Base-by-base conservation (phyloP, 192 early-diverging fungal genomes). In the Gamsiella multidivaricata region DNA sequence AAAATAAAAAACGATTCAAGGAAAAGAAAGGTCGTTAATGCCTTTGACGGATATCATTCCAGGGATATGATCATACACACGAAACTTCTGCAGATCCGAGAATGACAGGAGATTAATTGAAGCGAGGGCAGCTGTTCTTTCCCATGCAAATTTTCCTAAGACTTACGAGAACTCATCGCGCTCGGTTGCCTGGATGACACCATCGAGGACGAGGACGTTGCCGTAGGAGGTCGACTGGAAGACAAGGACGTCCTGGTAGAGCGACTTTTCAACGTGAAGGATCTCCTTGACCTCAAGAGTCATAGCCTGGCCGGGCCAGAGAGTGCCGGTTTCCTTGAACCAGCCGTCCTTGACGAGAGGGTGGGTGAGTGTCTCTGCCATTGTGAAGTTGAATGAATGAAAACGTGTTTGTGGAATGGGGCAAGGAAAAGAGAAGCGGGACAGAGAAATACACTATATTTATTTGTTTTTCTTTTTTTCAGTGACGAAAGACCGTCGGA, bases 251-350 rank as follows among this genome's bases (percentile, higher is more conserved):
- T 99, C 98, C 83, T 99, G 98, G 87, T 85, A 97, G 76, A 90
- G 83, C 29, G 96, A 97, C 85, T 94, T 94, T 83, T 98, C 98
- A 47, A 91, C 87, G 78, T 97, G 95, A 46, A 99, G 89, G 70
- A 99, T 90, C 85, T 98, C 91, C 83, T 93, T 88, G 52, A 99
- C 95, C 85, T 98, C 86, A 57, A 99, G 88, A 70, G 92, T 86
- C 95, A 98, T 95, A 65, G 95, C 96, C 87, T 99, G 98, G 39
- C 98, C 98, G 45, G 98, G 98, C 98, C 98, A 99, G 83, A 99
- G 91, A 49, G 92, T 88, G 52, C 88, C 80, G 66, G 91, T 90
- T 86, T 99, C 98, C 71, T 87, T 88, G 94, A 99, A 99, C 98
- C 98, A 99, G 49, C 94, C 96, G 82, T 97, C 91, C 71, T 85